Evolutionary conservation across 208 protist genomes (phyloP).

Genomic region (Naegleria fowleri): DNA sequence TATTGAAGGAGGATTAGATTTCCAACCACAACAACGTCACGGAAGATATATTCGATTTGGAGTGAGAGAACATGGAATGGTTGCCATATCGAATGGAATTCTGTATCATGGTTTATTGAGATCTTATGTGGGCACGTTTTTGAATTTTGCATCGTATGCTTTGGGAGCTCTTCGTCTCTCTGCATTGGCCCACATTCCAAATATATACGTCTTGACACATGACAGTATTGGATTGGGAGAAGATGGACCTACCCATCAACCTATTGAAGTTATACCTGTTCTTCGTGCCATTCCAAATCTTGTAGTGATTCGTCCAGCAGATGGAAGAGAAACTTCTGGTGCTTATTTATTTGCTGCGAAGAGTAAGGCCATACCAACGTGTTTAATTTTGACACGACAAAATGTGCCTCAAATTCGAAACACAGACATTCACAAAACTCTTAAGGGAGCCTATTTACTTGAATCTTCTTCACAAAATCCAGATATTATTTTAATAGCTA

Average conservation of each 20-base stretch:
- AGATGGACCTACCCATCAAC: conserved; percentile 99
- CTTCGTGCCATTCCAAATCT: conserved; percentile 91
- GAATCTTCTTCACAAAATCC: conserved; percentile 42
- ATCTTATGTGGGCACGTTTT: conserved; percentile 95
- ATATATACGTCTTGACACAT: conserved; percentile 97
- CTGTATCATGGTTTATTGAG: conserved; percentile 83
- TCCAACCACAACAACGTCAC: conserved; percentile 51
- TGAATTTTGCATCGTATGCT: conserved; percentile 96
- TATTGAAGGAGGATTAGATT: conserved; percentile 77
- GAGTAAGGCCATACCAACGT: conserved; percentile 60
- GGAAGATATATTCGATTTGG: conserved; percentile 94
- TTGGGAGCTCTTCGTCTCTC: conserved; percentile 86
- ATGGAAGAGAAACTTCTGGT: conserved; percentile 91
- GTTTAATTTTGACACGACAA: conserved; percentile 89
- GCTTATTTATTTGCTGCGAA: conserved; percentile 81
- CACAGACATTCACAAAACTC: conserved; percentile 72
- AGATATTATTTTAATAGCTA: conserved; percentile 85
- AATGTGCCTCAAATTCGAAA: conserved; percentile 62
- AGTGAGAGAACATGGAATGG: conserved; percentile 98
- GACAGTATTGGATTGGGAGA: conserved; percentile 99
- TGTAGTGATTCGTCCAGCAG: conserved; percentile 85
- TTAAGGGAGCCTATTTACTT: conserved; percentile 65
- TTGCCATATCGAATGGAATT: conserved; percentile 95
- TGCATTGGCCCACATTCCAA: conserved; percentile 79
- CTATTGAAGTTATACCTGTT: conserved; percentile 78